Evolutionary conservation across 2,329 filamentous ascomycete genomes (phyloP), one percentile per base, ranked within the genome.

Genomic region (Emmonsiellopsis sp.): DNA sequence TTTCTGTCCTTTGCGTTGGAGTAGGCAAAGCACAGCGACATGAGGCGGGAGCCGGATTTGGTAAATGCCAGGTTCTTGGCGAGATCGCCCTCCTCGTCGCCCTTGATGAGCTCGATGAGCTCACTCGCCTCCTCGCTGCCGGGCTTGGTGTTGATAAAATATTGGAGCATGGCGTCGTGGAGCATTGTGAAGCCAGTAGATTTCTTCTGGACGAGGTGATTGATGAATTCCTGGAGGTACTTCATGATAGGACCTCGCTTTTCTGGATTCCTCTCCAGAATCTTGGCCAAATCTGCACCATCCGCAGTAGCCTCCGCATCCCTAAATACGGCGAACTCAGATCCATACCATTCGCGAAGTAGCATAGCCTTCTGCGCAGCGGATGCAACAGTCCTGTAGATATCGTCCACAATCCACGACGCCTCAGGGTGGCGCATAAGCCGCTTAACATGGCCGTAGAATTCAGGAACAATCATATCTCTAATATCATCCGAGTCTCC

Each of bases 111-210:
- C 70, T 97, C 91, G 54, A 94, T 74, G 65, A 95, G 96, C 62
- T 95, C 90, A 34, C 78, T 87, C 42, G 89, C 84, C 68, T 97
- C 92, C 54, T 88, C 83, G 44, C 84, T 88, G 3, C 86, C 90
- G 4, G 81, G 76, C 59, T 86, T 85, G 46, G 85, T 83, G 63
- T 87, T 92, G 51, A 89, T 74, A 72, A 92, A 96, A 72, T 96
- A 98, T 68, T 98, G 92, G 55, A 96, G 77, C 91, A 98, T 95
- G 49, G 93, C 93, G 65, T 97, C 93, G 70, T 98, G 94, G 16
- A 98, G 81, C 80, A 98, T 94, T 2, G 92, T 97, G 73, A 98
- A 97, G 8, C 89, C 92, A 0, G 89, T 94, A 73, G 93, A 85
- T 73, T 93, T 93, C 81, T 98, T 98, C 73, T 98, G 91, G 47